These are phyloP conservation scores for Apiotrichum brassicae DNA, from an alignment of 1,284 basidiomycete genomes.

Conservation along the genomic window DNA sequence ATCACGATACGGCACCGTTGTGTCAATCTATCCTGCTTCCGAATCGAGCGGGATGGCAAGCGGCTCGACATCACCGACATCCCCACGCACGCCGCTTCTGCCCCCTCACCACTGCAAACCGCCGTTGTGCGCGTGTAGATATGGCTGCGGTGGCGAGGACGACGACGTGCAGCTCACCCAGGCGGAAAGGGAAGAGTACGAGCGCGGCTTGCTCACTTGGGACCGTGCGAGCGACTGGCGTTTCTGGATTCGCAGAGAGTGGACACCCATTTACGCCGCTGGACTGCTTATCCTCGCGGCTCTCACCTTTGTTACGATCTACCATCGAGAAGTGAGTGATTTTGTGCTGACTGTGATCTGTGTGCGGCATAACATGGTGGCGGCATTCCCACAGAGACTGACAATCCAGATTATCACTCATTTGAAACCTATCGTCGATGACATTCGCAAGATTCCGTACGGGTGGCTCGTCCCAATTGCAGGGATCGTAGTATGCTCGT, in stretches of 20 bases:
- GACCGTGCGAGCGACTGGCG: conserved; percentile 20
- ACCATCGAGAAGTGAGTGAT: conserved; percentile 26
- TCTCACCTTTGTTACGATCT: conserved; percentile 26
- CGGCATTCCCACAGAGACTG: not conserved
- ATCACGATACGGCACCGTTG: not conserved
- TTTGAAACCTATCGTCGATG: conserved; percentile 24
- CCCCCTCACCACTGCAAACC: not conserved
- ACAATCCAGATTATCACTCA: conserved; percentile 21
- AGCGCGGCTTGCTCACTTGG: conserved; percentile 31
- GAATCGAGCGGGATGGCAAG: not conserved
- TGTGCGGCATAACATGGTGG: no score
- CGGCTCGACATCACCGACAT: not conserved
- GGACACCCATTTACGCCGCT: conserved; percentile 23
- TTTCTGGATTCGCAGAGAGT: conserved; percentile 30
- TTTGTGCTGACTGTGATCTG: not conserved
- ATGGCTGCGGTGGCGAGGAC: not conserved
- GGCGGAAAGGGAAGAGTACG: conserved; percentile 28
- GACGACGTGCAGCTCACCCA: conserved; percentile 13
- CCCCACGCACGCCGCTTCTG: not conserved
- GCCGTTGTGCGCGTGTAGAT: not conserved
- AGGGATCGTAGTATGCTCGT: conserved; percentile 44
- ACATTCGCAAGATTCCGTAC: conserved; percentile 17
- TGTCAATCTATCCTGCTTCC: not conserved
- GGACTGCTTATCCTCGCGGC: conserved; percentile 17
- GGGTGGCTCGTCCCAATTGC: conserved; percentile 40